These are phyloP conservation scores for Nidula niveotomentosa DNA, from an alignment of 1,284 basidiomycete species.

Conservation along the genomic window DNA sequence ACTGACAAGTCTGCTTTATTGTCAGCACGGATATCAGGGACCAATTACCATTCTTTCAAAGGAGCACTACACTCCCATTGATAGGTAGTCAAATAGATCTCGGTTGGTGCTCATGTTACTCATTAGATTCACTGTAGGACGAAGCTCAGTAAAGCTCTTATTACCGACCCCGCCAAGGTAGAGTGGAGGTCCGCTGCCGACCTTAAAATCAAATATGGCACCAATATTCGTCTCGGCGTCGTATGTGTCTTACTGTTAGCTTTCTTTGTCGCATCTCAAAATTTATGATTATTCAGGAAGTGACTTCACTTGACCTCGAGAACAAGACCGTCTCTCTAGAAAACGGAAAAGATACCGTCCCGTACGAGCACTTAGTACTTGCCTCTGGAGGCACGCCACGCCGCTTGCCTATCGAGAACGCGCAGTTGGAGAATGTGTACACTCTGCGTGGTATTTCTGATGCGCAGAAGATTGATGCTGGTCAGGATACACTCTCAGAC, in stretches of 20 bases:
- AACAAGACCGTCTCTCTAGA: conserved; percentile 64
- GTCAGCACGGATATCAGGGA: conserved; percentile 74
- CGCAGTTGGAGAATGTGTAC: conserved; percentile 76
- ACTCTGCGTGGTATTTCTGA: conserved; percentile 77
- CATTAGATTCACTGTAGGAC: conserved; percentile 47
- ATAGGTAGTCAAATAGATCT: conserved; percentile 50
- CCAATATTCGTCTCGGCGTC: conserved; percentile 69
- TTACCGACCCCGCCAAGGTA: conserved; percentile 77
- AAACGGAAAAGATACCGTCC: conserved; percentile 52
- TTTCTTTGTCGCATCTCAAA: conserved; percentile 1
- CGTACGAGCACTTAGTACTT: conserved; percentile 76
- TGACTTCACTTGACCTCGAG: conserved; percentile 65
- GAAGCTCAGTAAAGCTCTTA: conserved; percentile 87
- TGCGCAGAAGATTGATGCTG: conserved; percentile 74
- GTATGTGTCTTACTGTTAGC: conserved; percentile 35
- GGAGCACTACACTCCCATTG: conserved; percentile 84
- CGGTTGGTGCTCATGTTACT: neutral
- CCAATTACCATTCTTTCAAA: conserved; percentile 81
- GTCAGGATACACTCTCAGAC: conserved; percentile 30
- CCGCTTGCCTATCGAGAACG: conserved; percentile 78
- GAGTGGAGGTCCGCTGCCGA: conserved; percentile 75
- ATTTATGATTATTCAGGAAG: conserved; percentile 38
- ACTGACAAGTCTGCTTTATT: too few species aligned
- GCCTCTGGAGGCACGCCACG: conserved; percentile 71
- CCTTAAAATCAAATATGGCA: conserved; percentile 80